These are phyloP conservation scores for Kazachstania kunashirensis DNA, from an alignment of 805 yeast species.

Conservation along the genomic window DNA sequence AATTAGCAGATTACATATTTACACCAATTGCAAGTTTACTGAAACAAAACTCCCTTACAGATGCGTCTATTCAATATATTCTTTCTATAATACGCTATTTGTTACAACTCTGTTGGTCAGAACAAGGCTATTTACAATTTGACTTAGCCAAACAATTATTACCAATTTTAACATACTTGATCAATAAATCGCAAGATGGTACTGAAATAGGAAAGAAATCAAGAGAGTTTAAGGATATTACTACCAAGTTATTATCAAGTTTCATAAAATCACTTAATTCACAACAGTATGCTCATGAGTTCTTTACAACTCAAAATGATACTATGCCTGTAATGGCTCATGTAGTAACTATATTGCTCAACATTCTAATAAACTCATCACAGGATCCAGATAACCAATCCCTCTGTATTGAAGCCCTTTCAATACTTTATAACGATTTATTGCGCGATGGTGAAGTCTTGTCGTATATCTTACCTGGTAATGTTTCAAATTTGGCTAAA, in stretches of 20 bases:
- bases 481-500: constrained; percentile 37
- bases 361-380: constrained; percentile 23
- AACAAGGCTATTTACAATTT: constrained; percentile 29
- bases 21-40: constrained; percentile 49
- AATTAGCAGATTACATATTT: constrained; percentile 52
- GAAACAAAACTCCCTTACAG: constrained; percentile 38
- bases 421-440: constrained; percentile 28
- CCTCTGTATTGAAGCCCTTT: constrained; percentile 29
- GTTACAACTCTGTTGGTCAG: constrained; percentile 40
- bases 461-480: constrained; percentile 44
- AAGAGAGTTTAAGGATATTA: constrained; percentile 27
- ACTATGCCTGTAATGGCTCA: constrained; percentile 39
- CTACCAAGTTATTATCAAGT: constrained; percentile 25
- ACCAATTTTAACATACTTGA: constrained; percentile 37
- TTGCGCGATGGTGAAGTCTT: constrained; percentile 39
- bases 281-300: constrained; percentile 17
- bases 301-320: constrained; percentile 11
- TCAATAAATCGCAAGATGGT: constrained; percentile 27
- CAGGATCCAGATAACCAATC: constrained; percentile 26
- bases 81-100: constrained; percentile 38
- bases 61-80: constrained; percentile 37
- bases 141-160: constrained; percentile 37
- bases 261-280: constrained; percentile 27
- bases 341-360: constrained; percentile 36
- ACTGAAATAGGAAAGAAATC: constrained; percentile 7